Evolutionary conservation across 2,329 filamentous ascomycete species (phyloP).

Genomic region (Pseudocercospora cruenta): DNA sequence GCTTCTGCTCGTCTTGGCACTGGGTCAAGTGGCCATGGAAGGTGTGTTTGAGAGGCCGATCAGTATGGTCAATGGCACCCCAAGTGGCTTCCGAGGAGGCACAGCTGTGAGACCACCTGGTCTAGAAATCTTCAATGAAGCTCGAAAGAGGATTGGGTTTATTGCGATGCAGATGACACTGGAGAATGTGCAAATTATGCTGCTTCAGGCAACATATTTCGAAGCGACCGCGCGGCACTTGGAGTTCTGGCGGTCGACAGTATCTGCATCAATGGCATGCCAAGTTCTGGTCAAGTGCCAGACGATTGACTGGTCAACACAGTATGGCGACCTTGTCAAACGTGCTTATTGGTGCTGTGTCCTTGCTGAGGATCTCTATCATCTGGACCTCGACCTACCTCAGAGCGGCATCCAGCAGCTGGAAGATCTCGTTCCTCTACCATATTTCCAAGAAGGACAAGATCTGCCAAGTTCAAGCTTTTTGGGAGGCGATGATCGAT

Average conservation of each 20-base stretch:
- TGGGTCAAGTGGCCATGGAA: slow-evolving; percentile 62
- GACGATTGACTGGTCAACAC: slow-evolving; percentile 51
- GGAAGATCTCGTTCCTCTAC: slow-evolving; percentile 59
- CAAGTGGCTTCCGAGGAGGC: slow-evolving; percentile 59
- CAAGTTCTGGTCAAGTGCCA: slow-evolving; percentile 59
- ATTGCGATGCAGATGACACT: slow-evolving; percentile 58
- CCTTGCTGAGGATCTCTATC: slow-evolving; percentile 54
- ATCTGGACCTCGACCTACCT: slow-evolving; percentile 63
- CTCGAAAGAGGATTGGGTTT: slow-evolving; percentile 63
- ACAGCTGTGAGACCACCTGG: slow-evolving; percentile 58
- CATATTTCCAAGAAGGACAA: slow-evolving; percentile 54
- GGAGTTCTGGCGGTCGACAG: slow-evolving; percentile 65
- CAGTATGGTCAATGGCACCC: slow-evolving; percentile 47
- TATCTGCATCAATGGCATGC: slow-evolving; percentile 60
- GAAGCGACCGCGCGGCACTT: slow-evolving; percentile 39
- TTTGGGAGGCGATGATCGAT: slow-evolving; percentile 47
- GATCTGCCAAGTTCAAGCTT: slow-evolving; percentile 40
- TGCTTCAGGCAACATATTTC: slow-evolving; percentile 53
- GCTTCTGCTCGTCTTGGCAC: slow-evolving; percentile 60
- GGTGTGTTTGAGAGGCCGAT: slow-evolving; percentile 54
- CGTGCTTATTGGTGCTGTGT: slow-evolving; percentile 62
- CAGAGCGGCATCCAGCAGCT: slow-evolving; percentile 58
- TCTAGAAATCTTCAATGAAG: slow-evolving; percentile 64
- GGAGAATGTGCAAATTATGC: slow-evolving; percentile 63
- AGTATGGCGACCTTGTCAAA: slow-evolving; percentile 57